Evolutionary conservation across 1,284 basidiomycete genomes (phyloP), one percentile per base, ranked within the genome.

Genomic region (Rhodotorula sp.): DNA sequence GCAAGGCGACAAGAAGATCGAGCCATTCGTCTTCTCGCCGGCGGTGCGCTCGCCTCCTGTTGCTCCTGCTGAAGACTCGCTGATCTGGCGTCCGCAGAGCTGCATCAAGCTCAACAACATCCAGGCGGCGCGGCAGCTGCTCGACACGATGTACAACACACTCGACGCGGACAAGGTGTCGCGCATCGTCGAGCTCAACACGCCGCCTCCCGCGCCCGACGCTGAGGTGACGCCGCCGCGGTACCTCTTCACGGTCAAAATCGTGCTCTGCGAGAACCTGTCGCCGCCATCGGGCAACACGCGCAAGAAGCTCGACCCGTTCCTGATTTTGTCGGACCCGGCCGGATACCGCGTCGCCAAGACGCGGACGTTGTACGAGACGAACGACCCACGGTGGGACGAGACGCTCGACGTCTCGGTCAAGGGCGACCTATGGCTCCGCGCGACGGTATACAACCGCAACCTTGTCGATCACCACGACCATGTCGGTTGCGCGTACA

Each of bases 71-170:
- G 27, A 27, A 15, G 46, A 17, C 48, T 51, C 34, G 29, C 21
- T 54, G 37, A 41, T 3, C 27, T 6, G 8, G 21, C 15, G 34
- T 22, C 27, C 36, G 19, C 76, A 94, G 83, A 94, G 93, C 0
- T 98, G 96, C 79, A 92, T 99, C 79, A 98, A 97, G 83, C 86
- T 99, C 60, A 99, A 99, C 84, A 98, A 99, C 80, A 90, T 99
- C 74, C 94, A 97, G 78, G 90, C 92, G 3, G 94, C 95, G 1
- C 88, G 95, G 21, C 88, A 88, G 69, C 85, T 97, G 65, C 85
- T 99, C 66, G 97, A 99, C 81, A 91, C 90, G 78, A 90, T 99
- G 85, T 99, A 98, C 82, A 89, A 87, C 64, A 90, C 92, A 76
- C 89, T 97, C 84, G 87, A 96, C 70, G 94, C 91, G 0, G 97